A percentile compares a stretch with the other conserved stretches of the same genome.
These are phyloP conservation scores for Lepidium campestre DNA, from an alignment of 441 rosid genomes.

Conservation along the genomic window DNA sequence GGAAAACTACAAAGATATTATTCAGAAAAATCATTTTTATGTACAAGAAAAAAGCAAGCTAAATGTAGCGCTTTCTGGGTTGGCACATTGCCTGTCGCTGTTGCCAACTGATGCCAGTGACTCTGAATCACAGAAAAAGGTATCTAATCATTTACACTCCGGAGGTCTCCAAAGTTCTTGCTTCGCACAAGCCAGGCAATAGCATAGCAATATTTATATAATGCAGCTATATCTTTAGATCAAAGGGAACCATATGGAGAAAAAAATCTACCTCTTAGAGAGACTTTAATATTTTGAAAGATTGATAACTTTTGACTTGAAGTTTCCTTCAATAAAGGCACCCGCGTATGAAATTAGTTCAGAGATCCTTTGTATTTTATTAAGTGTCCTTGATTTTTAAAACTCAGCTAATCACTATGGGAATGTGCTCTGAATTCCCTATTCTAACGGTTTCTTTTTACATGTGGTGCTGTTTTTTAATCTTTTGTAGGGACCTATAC, in stretches of 20 bases:
- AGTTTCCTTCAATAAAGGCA: neutral
- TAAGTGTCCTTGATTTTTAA: neutral
- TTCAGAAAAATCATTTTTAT: constrained; percentile 57
- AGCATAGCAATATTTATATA: neutral
- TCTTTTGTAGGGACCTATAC: constrained; percentile 31
- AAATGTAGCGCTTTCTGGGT: constrained; percentile 61
- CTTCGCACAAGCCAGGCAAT: neutral
- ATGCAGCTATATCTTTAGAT: neutral
- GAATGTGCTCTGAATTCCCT: neutral
- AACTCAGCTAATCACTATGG: neutral
- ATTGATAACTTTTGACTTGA: neutral
- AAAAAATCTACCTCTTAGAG: neutral
- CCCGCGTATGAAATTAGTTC: neutral
- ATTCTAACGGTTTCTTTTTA: neutral
- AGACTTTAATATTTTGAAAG: neutral
- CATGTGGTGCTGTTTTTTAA: neutral
- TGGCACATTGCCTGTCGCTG: constrained; percentile 65
- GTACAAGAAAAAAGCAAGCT: constrained; percentile 75
- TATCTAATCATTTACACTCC: constrained; percentile 3
- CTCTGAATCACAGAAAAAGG: constrained; percentile 39
- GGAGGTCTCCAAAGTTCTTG: constrained; percentile 1
- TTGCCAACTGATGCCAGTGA: constrained; percentile 45
- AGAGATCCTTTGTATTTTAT: neutral
- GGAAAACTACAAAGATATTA: constrained; percentile 67
- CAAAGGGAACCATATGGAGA: neutral